Evolutionary conservation across 2,329 filamentous ascomycete species (phyloP).

Genomic region (Hypoxylon sp.): DNA sequence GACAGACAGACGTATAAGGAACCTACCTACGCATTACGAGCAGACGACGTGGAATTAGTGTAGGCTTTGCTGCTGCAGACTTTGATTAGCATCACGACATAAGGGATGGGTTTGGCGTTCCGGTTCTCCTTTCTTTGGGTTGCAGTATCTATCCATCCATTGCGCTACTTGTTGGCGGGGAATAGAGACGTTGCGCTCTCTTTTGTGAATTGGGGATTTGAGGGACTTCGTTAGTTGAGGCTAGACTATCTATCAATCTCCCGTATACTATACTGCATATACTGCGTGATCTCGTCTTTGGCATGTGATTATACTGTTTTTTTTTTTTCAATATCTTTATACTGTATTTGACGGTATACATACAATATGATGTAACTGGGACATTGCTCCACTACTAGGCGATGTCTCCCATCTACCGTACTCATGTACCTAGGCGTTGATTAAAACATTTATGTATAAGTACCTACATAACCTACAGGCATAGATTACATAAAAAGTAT

Average conservation of each 20-base stretch:
- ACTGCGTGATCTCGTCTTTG: not conserved
- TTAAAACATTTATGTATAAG: too few species aligned
- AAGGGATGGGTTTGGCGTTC: conserved; percentile 38
- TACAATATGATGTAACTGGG: not conserved
- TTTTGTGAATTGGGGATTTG: not conserved
- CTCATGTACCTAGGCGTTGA: too few species aligned
- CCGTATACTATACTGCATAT: not conserved
- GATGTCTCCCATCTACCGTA: too few species aligned
- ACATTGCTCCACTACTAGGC: not conserved
- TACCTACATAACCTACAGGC: too few species aligned
- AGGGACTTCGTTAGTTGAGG: not conserved
- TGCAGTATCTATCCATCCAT: not conserved
- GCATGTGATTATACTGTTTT: not conserved
- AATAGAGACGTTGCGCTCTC: not conserved
- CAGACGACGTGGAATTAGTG: not conserved
- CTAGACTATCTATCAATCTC: not conserved
- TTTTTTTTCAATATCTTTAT: not conserved
- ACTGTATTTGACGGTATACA: not conserved
- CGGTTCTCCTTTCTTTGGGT: conserved; percentile 18
- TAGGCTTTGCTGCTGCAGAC: conserved; percentile 13
- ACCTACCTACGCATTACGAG: not conserved
- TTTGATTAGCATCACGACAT: conserved; percentile 39
- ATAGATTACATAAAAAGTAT: too few species aligned
- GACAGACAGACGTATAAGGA: not conserved
- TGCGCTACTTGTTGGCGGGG: not conserved